These are phyloP conservation scores for Backusella parvicylindrica DNA, from an alignment of 192 early-diverging fungal species.

Conservation along the genomic window DNA sequence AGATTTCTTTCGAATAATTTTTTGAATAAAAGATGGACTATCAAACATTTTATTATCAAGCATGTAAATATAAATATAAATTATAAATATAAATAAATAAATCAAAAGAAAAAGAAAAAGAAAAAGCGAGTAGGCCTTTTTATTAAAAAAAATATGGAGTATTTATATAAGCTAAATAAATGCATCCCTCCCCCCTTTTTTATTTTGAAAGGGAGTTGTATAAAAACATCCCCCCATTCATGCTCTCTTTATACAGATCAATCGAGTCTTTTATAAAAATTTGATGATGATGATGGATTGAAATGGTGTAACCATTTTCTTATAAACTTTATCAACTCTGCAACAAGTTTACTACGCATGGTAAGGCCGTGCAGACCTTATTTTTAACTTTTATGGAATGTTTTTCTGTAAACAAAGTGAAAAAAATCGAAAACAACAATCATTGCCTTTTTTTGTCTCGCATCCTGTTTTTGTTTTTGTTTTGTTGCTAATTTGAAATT, in stretches of 20 bases:
- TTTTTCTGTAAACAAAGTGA: constrained; percentile 2
- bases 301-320: neutral
- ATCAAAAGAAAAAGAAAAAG: no score
- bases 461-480: neutral
- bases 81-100: no score
- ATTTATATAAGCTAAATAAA: neutral
- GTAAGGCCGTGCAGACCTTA: constrained; percentile 12
- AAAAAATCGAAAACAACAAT: neutral
- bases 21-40: constrained; percentile 13
- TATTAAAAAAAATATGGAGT: constrained; percentile 1
- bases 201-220: neutral
- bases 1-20: constrained; percentile 5
- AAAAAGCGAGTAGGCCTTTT: neutral
- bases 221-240: neutral
- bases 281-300: neutral
- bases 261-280: neutral
- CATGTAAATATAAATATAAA: neutral
- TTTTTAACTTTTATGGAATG: constrained; percentile 10
- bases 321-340: constrained; percentile 1
- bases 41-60: constrained; percentile 9
- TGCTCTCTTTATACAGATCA: neutral
- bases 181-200: neutral
- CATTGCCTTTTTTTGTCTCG: neutral
- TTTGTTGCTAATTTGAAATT: neutral
- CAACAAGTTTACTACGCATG: constrained; percentile 7